These are phyloP conservation scores for Boechera divaricarpa DNA, from an alignment of 345 rosid species.

Conservation along the genomic window DNA sequence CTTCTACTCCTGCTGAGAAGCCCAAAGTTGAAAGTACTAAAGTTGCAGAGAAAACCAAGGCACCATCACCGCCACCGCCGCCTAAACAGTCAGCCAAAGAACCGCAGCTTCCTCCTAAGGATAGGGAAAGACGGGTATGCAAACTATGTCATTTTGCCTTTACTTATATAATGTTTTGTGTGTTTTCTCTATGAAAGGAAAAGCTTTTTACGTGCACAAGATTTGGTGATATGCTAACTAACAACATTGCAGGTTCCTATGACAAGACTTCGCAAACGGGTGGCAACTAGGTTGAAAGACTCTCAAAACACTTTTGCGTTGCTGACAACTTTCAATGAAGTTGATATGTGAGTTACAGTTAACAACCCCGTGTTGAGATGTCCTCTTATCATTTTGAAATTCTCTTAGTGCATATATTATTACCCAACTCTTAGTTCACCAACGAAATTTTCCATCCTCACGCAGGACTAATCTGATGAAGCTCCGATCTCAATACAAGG, in stretches of 20 bases:
- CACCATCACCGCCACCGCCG: conserved; percentile 62
- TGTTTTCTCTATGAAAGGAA: conserved; percentile 25
- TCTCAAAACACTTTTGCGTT: conserved; percentile 96
- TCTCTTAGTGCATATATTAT: background rate
- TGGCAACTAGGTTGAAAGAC: conserved; percentile 93
- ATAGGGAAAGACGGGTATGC: conserved; percentile 93
- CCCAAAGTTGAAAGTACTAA: conserved; percentile 59
- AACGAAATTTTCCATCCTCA: conserved; percentile 12
- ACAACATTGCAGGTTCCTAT: conserved; percentile 77
- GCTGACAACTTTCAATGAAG: conserved; percentile 98
- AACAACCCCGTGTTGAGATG: background rate
- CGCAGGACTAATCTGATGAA: conserved; percentile 96
- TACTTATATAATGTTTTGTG: background rate
- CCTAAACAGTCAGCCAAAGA: conserved; percentile 73
- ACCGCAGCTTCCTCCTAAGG: conserved; percentile 99
- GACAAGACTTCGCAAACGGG: conserved; percentile 97
- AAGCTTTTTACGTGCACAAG: background rate
- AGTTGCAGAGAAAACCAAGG: conserved; percentile 58
- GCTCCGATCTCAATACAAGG: conserved; percentile 95
- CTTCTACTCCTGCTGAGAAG: conserved; percentile 60
- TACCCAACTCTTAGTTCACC: background rate
- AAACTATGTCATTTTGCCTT: conserved; percentile 18
- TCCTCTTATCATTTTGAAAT: conserved; percentile 15
- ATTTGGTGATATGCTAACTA: conserved; percentile 36
- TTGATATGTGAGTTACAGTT: conserved; percentile 75